These are phyloP conservation scores for Amorphotheca resinae DNA, from an alignment of 495 filamentous ascomycete genomes.

Conservation along the genomic window DNA sequence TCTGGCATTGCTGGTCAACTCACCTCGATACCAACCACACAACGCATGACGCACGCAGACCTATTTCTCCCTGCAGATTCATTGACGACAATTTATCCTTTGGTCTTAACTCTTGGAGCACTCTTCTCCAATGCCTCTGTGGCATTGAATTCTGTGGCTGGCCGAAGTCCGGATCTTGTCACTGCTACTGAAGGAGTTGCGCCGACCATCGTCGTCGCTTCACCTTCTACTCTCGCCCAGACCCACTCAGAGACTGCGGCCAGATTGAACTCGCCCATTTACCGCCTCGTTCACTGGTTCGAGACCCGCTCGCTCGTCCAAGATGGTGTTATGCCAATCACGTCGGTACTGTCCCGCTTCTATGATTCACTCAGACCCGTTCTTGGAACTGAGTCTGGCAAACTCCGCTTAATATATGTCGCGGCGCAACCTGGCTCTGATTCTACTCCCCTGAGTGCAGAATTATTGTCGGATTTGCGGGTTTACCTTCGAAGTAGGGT, in stretches of 20 bases:
- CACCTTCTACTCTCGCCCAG: constrained; percentile 55
- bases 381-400: constrained; percentile 53
- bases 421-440: constrained; percentile 43
- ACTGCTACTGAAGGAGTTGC: constrained; percentile 58
- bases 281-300: constrained; percentile 33
- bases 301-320: constrained; percentile 53
- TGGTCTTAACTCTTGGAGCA: constrained; percentile 69
- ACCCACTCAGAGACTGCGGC: constrained; percentile 42
- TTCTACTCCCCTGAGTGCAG: constrained; percentile 44
- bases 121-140: constrained; percentile 74
- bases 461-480: constrained; percentile 64
- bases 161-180: constrained; percentile 52
- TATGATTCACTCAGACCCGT: constrained; percentile 45
- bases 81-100: constrained; percentile 63
- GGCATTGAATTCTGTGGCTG: constrained; percentile 78
- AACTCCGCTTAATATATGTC: constrained; percentile 62
- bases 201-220: constrained; percentile 75
- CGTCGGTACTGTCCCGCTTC: constrained; percentile 48
- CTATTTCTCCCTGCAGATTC: constrained; percentile 82
- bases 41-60: constrained; percentile 62
- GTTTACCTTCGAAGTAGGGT: constrained; percentile 69
- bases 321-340: constrained; percentile 58
- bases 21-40: constrained; percentile 54
- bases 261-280: constrained; percentile 34
- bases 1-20: constrained; percentile 70